phyloP scores from a whole-genome alignment of 2,329 filamentous ascomycete species.

The Biscogniauxia sp. region DNA sequence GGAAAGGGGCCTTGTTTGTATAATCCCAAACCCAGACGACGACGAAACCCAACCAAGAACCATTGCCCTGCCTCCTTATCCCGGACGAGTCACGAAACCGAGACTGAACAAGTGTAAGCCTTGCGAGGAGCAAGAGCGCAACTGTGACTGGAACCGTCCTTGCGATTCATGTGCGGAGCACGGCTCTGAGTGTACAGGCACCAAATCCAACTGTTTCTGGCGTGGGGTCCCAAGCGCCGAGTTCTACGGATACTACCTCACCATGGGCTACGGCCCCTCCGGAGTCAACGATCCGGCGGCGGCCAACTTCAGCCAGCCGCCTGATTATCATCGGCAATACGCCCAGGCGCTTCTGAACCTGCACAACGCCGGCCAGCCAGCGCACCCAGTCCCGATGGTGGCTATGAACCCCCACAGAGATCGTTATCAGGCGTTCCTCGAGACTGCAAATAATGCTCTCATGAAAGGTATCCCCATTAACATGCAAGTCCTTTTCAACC shows the following conservation, averaged over 20 bases:
- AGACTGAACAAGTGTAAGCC: neutral
- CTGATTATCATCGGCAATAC: conserved; percentile 8
- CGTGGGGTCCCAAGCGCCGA: conserved; percentile 4
- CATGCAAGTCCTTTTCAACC: too few species aligned
- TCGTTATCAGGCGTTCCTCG: neutral
- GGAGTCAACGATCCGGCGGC: conserved; percentile 6
- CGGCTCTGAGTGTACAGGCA: neutral
- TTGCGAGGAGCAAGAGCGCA: neutral
- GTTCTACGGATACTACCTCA: conserved; percentile 14
- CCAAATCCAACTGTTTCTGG: neutral
- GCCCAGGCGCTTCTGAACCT: neutral
- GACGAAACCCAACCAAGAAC: too few species aligned
- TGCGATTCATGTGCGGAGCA: neutral
- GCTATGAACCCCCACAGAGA: neutral
- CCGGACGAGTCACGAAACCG: neutral
- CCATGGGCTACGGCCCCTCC: neutral
- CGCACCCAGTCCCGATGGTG: neutral
- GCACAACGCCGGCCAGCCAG: neutral
- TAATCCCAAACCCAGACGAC: too few species aligned
- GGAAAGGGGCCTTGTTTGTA: too few species aligned
- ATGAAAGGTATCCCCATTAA: too few species aligned
- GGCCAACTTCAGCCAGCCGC: neutral
- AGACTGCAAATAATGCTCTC: too few species aligned
- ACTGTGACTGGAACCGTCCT: neutral
- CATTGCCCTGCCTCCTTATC: neutral